These are phyloP conservation scores for Lachnellula arida DNA, from an alignment of 2,329 filamentous ascomycete genomes.

Conservation along the genomic window DNA sequence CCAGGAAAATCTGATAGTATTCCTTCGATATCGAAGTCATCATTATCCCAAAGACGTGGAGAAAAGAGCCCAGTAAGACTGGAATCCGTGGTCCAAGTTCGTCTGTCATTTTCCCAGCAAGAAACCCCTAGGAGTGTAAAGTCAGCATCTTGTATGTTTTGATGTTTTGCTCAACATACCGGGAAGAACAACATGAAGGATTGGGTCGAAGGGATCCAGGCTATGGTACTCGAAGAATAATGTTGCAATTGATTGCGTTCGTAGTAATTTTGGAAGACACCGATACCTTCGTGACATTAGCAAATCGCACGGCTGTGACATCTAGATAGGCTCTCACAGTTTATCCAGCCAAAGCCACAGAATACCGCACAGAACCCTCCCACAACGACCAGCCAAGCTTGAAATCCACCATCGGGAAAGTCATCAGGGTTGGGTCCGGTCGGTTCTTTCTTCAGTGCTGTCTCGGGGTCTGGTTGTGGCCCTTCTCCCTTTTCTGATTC, in stretches of 20 bases:
- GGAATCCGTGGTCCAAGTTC: conserved; percentile 5
- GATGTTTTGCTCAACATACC: conserved; percentile 14
- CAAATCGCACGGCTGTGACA: neutral
- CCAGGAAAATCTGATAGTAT: conserved; percentile 38
- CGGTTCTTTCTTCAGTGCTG: too few species aligned
- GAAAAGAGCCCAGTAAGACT: conserved; percentile 14
- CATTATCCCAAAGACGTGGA: conserved; percentile 35
- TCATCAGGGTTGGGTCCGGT: conserved; percentile 1
- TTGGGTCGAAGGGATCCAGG: conserved; percentile 45
- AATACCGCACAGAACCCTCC: conserved; percentile 42
- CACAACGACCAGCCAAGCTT: conserved; percentile 52
- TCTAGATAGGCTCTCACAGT: conserved; percentile 24
- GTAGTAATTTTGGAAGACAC: conserved; percentile 39
- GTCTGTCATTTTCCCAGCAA: conserved; percentile 1
- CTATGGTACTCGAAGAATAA: conserved; percentile 34
- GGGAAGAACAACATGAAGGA: conserved; percentile 39
- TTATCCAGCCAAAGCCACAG: conserved; percentile 43
- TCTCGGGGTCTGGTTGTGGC: too few species aligned
- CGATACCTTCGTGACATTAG: conserved; percentile 29
- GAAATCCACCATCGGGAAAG: conserved; percentile 47
- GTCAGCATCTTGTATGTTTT: neutral
- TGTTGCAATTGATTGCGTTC: conserved; percentile 30
- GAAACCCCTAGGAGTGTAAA: neutral
- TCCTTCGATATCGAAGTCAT: conserved; percentile 32
- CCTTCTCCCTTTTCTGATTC: too few species aligned